Conservation (phyloP, 371 early-diverging fungal genomes). For the Lichtheimia ornata region DNA sequence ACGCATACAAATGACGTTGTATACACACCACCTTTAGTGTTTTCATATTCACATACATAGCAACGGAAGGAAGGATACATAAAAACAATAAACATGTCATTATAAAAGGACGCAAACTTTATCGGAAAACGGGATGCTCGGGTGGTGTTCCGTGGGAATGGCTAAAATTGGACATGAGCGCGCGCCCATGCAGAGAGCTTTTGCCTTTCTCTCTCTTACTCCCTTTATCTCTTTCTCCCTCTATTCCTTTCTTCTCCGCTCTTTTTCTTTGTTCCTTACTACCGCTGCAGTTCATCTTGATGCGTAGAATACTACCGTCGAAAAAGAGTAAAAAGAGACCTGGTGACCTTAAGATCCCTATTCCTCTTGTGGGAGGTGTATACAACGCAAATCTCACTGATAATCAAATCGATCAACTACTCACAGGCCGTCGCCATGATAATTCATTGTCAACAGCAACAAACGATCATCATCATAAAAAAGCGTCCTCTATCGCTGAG, state of each 20-base stretch:
- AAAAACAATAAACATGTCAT: too few relatives aligned
- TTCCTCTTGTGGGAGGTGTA: slow-evolving; percentile 16
- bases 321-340: slow-evolving; percentile 12
- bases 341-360: slow-evolving; percentile 15
- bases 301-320: slow-evolving; percentile 12
- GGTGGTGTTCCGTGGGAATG: slow-evolving; percentile 3
- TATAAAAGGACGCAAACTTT: too few relatives aligned
- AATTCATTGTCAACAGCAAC: slow-evolving; percentile 6
- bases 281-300: background rate
- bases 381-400: slow-evolving; percentile 13
- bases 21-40: too few relatives aligned
- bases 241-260: background rate
- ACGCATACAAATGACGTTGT: too few relatives aligned
- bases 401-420: slow-evolving; percentile 6
- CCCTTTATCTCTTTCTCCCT: background rate
- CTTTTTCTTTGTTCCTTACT: background rate
- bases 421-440: slow-evolving; percentile 5
- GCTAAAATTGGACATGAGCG: background rate
- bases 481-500: background rate
- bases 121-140: background rate
- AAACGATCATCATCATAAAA: background rate
- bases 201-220: background rate
- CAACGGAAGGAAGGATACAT: too few relatives aligned
- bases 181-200: too few relatives aligned
- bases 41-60: too few relatives aligned